A percentile compares a stretch with the other conserved stretches of the same genome.
Evolutionary conservation across 1,284 basidiomycete species (phyloP).

Genomic region (Peniophora sp.): DNA sequence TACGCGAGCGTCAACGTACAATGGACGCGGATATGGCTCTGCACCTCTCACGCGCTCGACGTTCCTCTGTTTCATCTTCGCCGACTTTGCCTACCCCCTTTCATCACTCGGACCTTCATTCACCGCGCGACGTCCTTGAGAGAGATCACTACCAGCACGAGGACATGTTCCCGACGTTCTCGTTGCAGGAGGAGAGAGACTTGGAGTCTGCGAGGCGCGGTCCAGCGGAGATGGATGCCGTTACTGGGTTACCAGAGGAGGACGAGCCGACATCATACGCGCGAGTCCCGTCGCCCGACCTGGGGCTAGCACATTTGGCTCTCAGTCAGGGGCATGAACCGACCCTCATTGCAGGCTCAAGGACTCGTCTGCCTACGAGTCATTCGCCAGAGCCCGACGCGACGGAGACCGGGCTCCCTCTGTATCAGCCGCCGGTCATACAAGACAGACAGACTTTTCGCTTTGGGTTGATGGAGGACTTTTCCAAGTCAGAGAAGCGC

Average conservation of each 20-base stretch:
- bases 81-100: slow-evolving; percentile 17
- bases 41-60: slow-evolving; percentile 68
- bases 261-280: background rate
- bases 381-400: slow-evolving; percentile 14
- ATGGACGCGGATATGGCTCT: slow-evolving; percentile 84
- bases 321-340: slow-evolving; percentile 41
- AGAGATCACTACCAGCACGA: slow-evolving; percentile 12
- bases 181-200: slow-evolving; percentile 37
- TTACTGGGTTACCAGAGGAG: slow-evolving; percentile 1
- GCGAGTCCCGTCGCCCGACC: slow-evolving; percentile 3
- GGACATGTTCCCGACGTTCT: slow-evolving; percentile 21
- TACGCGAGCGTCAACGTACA: slow-evolving; percentile 70
- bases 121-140: slow-evolving; percentile 6
- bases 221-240: slow-evolving; percentile 3
- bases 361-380: too few relatives aligned
- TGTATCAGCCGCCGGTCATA: slow-evolving; percentile 47
- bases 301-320: slow-evolving; percentile 16
- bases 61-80: slow-evolving; percentile 45
- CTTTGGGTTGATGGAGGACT: slow-evolving; percentile 76
- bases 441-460: slow-evolving; percentile 49
- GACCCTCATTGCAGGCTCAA: slow-evolving; percentile 26
- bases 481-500: slow-evolving; percentile 66
- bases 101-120: background rate
- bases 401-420: slow-evolving; percentile 39
- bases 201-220: slow-evolving; percentile 31